Evolutionary conservation across 192 early-diverging fungal genomes (phyloP).

Genomic region (Coemansia sp.): DNA sequence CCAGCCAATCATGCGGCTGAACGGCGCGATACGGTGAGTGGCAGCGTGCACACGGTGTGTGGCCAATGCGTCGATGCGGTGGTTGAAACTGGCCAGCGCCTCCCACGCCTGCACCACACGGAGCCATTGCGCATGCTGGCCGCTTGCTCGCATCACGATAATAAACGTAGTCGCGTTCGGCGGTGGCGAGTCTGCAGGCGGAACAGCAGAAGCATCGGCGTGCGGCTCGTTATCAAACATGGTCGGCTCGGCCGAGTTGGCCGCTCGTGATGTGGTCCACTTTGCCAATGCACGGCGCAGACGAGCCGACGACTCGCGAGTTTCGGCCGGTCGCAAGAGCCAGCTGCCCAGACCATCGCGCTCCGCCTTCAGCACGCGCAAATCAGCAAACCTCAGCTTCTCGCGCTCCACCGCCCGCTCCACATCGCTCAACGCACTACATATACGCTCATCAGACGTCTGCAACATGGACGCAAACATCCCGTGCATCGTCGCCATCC

Average conservation of each 20-base stretch:
- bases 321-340: conserved; percentile 17
- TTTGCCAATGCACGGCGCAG: conserved; percentile 16
- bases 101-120: conserved; percentile 28
- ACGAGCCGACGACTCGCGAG: conserved; percentile 11
- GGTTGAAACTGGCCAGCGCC: conserved; percentile 18
- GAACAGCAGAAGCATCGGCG: not conserved
- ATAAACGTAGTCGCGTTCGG: conserved; percentile 41
- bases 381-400: conserved; percentile 14
- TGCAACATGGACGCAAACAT: conserved; percentile 25
- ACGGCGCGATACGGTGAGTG: conserved; percentile 12
- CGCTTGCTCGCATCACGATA: conserved; percentile 21
- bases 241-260: conserved; percentile 25
- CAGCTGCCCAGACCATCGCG: conserved; percentile 3
- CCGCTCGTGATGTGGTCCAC: conserved; percentile 35
- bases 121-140: conserved; percentile 18
- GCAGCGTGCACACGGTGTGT: not conserved
- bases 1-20: conserved; percentile 41
- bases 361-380: conserved; percentile 11
- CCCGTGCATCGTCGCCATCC: not conserved
- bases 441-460: conserved; percentile 15
- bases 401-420: conserved; percentile 1
- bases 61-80: conserved; percentile 8
- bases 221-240: conserved; percentile 10
- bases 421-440: conserved; percentile 1
- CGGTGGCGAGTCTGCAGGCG: conserved; percentile 9